Evolutionary conservation across 305 asterid species (phyloP).

Genomic region (Andrographis paniculata): DNA sequence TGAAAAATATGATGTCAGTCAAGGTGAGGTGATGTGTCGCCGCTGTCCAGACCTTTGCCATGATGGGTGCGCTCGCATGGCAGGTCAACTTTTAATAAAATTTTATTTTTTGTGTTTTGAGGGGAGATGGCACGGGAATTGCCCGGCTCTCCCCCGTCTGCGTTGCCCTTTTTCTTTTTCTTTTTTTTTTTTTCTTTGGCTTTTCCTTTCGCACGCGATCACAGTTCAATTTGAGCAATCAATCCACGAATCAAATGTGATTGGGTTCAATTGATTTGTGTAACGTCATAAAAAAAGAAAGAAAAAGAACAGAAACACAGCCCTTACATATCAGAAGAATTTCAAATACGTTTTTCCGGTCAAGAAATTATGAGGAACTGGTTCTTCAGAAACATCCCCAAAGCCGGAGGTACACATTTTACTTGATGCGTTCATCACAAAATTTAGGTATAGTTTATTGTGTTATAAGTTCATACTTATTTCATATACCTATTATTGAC

Average conservation of each 20-base stretch:
- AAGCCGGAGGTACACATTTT: background rate
- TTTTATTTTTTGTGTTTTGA: conserved; percentile 17
- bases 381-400: background rate
- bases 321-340: background rate
- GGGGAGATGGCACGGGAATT: conserved; percentile 61
- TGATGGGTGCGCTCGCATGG: conserved; percentile 90
- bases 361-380: background rate
- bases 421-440: too few relatives aligned
- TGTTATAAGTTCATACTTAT: too few relatives aligned
- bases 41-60: conserved; percentile 53
- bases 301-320: background rate
- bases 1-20: conserved; percentile 1
- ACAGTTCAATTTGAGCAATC: background rate
- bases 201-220: background rate
- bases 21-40: conserved; percentile 5
- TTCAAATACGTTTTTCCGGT: background rate
- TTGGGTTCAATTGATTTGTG: background rate
- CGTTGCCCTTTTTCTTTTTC: conserved; percentile 13
- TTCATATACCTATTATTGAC: too few relatives aligned
- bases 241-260: background rate
- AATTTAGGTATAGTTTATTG: too few relatives aligned
- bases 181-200: background rate
- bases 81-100: conserved; percentile 56
- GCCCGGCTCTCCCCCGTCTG: conserved; percentile 45
- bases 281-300: background rate